Evolutionary conservation across 106 monocot species (phyloP).

Genomic region (Vanilla planifolia): DNA sequence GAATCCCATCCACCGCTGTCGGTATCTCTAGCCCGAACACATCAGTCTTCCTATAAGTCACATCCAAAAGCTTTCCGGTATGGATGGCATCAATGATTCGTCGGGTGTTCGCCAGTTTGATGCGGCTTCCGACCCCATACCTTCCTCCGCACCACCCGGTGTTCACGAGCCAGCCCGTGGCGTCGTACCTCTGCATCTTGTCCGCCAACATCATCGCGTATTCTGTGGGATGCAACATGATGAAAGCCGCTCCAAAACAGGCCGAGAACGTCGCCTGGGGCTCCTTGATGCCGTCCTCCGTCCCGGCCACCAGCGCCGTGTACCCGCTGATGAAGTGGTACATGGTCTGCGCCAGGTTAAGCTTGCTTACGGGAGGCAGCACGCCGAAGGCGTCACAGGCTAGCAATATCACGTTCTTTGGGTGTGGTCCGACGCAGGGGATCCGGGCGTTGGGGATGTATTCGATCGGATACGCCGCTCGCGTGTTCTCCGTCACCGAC

Average conservation of each 20-base stretch:
- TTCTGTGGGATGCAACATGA: conserved; percentile 42
- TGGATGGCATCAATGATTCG: conserved; percentile 43
- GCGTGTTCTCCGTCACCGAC: conserved; percentile 45
- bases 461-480: conserved; percentile 44
- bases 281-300: conserved; percentile 50
- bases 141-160: conserved; percentile 52
- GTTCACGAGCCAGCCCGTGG: conserved; percentile 46
- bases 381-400: conserved; percentile 48
- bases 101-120: conserved; percentile 29
- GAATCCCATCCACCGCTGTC: conserved; percentile 22
- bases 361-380: conserved; percentile 46
- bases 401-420: conserved; percentile 41
- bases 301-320: conserved; percentile 41
- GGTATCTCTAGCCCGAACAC: conserved; percentile 46
- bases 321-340: conserved; percentile 60
- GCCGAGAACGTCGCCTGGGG: conserved; percentile 49
- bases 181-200: conserved; percentile 42
- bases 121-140: conserved; percentile 38
- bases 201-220: conserved; percentile 49
- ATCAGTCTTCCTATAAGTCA: conserved; percentile 22
- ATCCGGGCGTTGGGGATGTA: conserved; percentile 45
- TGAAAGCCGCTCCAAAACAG: conserved; percentile 44
- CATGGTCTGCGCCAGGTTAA: conserved; percentile 49
- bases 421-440: conserved; percentile 43
- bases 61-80: conserved; percentile 26